Percentiles rank a stretch among this genome's conserved stretches.
Evolutionary conservation across 805 yeast species (phyloP).

Genomic region (Starmerella bacillaris): DNA sequence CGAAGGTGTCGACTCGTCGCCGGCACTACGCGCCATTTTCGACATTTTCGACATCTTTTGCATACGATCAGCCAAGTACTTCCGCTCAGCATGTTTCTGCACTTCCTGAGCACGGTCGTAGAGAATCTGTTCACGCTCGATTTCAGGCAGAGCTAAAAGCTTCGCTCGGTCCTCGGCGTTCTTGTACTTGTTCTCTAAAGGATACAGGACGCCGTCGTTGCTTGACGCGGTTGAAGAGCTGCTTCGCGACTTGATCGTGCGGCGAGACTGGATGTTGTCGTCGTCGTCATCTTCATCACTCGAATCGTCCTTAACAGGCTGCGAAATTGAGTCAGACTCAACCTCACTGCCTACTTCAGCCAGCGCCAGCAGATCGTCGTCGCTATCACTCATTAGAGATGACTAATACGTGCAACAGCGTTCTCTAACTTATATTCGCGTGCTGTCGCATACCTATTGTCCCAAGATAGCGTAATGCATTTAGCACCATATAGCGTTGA

Average conservation of each 20-base stretch:
- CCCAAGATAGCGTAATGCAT: too few relatives aligned
- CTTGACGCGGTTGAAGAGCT: constrained; percentile 16
- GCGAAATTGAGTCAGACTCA: too few relatives aligned
- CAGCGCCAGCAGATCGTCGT: constrained; percentile 87
- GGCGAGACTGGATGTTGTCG: constrained; percentile 26
- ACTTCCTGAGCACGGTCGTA: constrained; percentile 85
- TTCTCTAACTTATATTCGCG: too few relatives aligned
- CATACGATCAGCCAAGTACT: constrained; percentile 60
- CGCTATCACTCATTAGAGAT: constrained; percentile 32
- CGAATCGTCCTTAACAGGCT: constrained; percentile 10
- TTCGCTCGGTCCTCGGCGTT: constrained; percentile 57
- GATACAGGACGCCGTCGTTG: constrained; percentile 33
- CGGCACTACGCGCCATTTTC: constrained; percentile 14
- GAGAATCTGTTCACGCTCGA: constrained; percentile 75
- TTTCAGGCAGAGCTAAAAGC: constrained; percentile 53
- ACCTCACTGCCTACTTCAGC: constrained; percentile 64
- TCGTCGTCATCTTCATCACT: constrained; percentile 2
- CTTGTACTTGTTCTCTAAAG: constrained; percentile 78
- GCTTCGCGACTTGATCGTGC: constrained; percentile 26
- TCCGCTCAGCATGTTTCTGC: constrained; percentile 73
- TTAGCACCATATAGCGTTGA: too few relatives aligned
- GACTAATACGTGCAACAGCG: too few relatives aligned
- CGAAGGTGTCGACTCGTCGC: constrained; percentile 15
- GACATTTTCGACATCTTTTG: too few relatives aligned
- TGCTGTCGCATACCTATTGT: too few relatives aligned